Base-by-base conservation (phyloP, 768 basidiomycete species). In the Cyclocybe aegerita region DNA sequence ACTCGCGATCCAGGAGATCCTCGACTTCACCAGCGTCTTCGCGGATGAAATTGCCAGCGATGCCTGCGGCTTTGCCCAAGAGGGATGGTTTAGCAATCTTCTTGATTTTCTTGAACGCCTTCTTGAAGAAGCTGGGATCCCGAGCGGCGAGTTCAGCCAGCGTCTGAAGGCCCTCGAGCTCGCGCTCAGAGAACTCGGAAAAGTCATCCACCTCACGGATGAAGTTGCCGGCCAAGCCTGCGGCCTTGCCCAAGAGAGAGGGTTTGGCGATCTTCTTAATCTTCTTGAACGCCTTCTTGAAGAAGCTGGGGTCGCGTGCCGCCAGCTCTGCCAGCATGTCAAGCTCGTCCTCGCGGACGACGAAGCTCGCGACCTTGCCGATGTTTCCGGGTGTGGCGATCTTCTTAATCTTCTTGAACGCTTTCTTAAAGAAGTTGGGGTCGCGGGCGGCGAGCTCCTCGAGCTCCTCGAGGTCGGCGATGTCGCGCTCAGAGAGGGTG, bases 221-320 rank as follows among this genome's bases (percentile, higher is more conserved):
- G n/a, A n/a, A n/a, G n/a, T n/a, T n/a, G n/a, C n/a, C n/a, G n/a
- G n/a, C 42, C 29, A 42, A 45, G 42, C 39, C 48, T 14, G 40
- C 52, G 41, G 47, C 43, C 10, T 49, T 52, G 32, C 34, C 12
- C n/a, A 50, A 36, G 23, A 30, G 12, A 34, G 43, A 45, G 9
- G 43, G 50, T 16, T 5, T 45, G 32, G 39, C 41, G 23, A 42
- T 32, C 16, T 52, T 42, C 38, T 48, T 50, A 35, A 56, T n/a
- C 32, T 49, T 56, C 45, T 38, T 48, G 54, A 56, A 46, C 17
- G 46, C 49, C 14, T 38, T 41, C 11, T 48, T 43, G 31, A 51
- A 23, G 23, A 23, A 51, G 30, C 45, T 45, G 16, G 54, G 54
- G 16, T 44, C 43, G 9, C 54, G 49, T n/a, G 50, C 54, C 4